Conservation (phyloP, 164 flowering plant species). For the Euptelea pleiosperma region DNA sequence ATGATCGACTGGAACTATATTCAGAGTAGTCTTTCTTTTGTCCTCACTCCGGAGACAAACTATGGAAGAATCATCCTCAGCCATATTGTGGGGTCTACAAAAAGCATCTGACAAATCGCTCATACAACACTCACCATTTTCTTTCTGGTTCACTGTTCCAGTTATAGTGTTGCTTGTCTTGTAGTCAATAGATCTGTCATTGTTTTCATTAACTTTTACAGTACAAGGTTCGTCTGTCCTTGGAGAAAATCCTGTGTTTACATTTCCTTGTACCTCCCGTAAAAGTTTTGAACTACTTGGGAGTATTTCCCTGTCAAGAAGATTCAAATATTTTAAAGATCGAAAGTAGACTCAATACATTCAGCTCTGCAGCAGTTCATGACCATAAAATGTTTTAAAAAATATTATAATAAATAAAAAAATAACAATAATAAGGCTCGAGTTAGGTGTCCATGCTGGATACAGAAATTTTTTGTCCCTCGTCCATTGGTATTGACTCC, state of each 20-base stretch:
- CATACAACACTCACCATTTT: slow-evolving; percentile 6
- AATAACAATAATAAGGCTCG: background rate
- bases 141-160: slow-evolving; percentile 16
- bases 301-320: slow-evolving; percentile 22
- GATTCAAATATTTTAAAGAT: background rate
- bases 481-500: too few species aligned
- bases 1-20: slow-evolving; percentile 2
- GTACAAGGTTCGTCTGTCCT: slow-evolving; percentile 8
- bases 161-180: background rate
- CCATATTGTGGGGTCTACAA: slow-evolving; percentile 6
- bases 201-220: background rate
- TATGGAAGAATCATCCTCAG: slow-evolving; percentile 12
- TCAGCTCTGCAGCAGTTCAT: background rate
- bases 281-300: slow-evolving; percentile 12
- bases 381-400: too few species aligned
- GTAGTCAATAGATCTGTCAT: background rate
- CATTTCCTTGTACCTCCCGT: slow-evolving; percentile 10
- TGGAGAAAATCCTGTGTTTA: slow-evolving; percentile 8
- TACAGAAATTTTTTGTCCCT: too few species aligned
- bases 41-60: slow-evolving; percentile 4
- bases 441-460: background rate
- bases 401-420: too few species aligned
- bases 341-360: background rate
- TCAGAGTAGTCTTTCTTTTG: background rate
- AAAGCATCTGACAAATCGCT: slow-evolving; percentile 6